These are phyloP conservation scores for Karstenula rhodostoma DNA, from an alignment of 2,329 filamentous ascomycete genomes.

Conservation along the genomic window DNA sequence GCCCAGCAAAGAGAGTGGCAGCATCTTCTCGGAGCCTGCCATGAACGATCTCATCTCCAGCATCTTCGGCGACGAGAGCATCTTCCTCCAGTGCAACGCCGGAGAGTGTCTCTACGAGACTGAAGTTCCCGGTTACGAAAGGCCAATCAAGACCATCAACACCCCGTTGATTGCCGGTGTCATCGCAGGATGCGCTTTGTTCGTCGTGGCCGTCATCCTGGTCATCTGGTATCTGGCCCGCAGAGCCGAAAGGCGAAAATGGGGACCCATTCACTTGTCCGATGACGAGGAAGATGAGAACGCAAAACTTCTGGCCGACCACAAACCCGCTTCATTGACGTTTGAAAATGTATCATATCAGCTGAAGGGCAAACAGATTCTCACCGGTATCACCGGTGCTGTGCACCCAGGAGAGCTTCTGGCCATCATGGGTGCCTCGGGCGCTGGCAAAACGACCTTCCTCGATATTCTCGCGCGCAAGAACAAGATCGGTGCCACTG, in stretches of 20 bases:
- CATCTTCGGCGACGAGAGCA: conserved; percentile 92
- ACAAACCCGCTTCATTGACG: conserved; percentile 87
- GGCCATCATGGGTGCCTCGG: conserved; percentile 97
- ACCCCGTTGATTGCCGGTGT: conserved; percentile 94
- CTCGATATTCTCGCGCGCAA: conserved; percentile 95
- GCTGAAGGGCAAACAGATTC: conserved; percentile 86
- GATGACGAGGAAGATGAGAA: conserved; percentile 88
- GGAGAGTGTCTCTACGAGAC: conserved; percentile 95
- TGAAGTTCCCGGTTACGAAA: conserved; percentile 88
- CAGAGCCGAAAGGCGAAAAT: conserved; percentile 67
- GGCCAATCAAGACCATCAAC: conserved; percentile 93
- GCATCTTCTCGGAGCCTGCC: conserved; percentile 86
- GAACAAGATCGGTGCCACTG: conserved; percentile 85
- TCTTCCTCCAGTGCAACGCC: conserved; percentile 79
- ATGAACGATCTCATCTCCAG: conserved; percentile 90
- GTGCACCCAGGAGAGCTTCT: conserved; percentile 96
- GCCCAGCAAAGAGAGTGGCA: conserved; percentile 69
- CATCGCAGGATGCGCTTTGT: conserved; percentile 85
- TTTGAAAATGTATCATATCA: conserved; percentile 89
- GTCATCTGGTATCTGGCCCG: conserved; percentile 87
- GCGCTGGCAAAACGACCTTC: conserved; percentile 96
- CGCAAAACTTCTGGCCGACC: conserved; percentile 85
- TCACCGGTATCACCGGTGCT: conserved; percentile 80
- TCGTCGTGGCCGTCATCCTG: conserved; percentile 86
- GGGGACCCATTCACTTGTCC: conserved; percentile 75